Evolutionary conservation across 1,139 yeast species (phyloP), one percentile per base, ranked within the genome.

Genomic region (Taphrina sp.): DNA sequence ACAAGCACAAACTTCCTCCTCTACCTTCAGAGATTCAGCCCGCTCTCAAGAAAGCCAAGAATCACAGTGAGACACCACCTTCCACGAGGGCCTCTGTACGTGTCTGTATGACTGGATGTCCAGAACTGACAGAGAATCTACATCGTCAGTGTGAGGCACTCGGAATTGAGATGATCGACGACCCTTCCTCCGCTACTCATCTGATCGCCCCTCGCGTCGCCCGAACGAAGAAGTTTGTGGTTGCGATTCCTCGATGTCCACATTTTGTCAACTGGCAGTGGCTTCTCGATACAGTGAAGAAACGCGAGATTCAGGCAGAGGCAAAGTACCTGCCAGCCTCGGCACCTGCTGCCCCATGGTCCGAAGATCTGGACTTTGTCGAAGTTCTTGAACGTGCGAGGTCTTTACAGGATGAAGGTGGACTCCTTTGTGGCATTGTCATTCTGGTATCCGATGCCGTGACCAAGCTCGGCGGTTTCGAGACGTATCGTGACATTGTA

Each of bases 221-320:
- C 63, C 76, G 97, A 61, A 92, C 97, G 0, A 95, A 85, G 59
- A 92, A 92, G 69, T 90, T 90, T 65, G 74, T 92, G 33, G 68
- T 72, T 29, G 72, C 77, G 1, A 63, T 78, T 56, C 72, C 78
- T 1, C 69, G 10, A 14, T 31, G 36, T 28, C 24, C 29, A 20
- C 12, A 19, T 19, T 49, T 49, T 39, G 54, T 49, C 19, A 41
- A 49, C 23, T 49, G 54, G 54, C 26, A 49, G 8, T 49, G 54
- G 54, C 31, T 49, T 8, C 12, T 39, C 4, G 45, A 20, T 29
- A 34, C 46, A 23, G 41, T 49, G 26, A 20, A 39, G 22, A 37
- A 45, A n/a, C 45, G 24, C 24, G 39, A 49, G 41, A 12, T 49
- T 22, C 39, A 28, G 3, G 28, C 29, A 5, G 54, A 49, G 24